Percentiles rank a stretch among this genome's conserved stretches.
Evolutionary conservation across 1,139 yeast genomes (phyloP).

Genomic region (Lodderomyces beijingensis): DNA sequence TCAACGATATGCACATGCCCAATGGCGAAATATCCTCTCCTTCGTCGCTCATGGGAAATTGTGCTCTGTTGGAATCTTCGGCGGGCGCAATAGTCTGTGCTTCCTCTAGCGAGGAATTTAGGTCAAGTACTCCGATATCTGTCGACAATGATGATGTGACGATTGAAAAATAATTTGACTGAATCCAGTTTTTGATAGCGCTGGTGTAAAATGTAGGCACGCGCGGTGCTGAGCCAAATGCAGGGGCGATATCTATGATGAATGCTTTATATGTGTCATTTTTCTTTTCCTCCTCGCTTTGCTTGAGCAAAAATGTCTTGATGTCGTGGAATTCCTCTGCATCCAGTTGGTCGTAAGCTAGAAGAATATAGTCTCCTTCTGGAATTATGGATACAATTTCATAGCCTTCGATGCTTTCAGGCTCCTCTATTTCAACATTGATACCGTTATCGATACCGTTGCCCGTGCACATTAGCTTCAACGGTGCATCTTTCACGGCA

Average conservation of each 20-base stretch:
- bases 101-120: background rate
- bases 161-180: conserved; percentile 25
- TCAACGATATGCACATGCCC: conserved; percentile 62
- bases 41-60: conserved; percentile 63
- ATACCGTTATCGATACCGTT: background rate
- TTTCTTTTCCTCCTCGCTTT: background rate
- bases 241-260: conserved; percentile 45
- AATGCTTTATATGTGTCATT: conserved; percentile 8
- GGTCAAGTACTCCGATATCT: conserved; percentile 39
- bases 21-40: conserved; percentile 67
- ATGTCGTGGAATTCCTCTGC: conserved; percentile 21
- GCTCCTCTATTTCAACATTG: background rate
- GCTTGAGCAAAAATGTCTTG: conserved; percentile 8
- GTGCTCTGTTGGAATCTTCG: conserved; percentile 69
- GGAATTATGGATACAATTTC: background rate
- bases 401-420: background rate
- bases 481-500: conserved; percentile 4
- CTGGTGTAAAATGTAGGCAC: conserved; percentile 45
- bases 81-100: conserved; percentile 14
- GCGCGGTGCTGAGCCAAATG: conserved; percentile 54
- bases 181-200: conserved; percentile 42
- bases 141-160: conserved; percentile 61
- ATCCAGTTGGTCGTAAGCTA: conserved; percentile 11
- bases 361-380: conserved; percentile 4
- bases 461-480: conserved; percentile 5